A percentile compares a stretch with the other conserved stretches of the same genome.
Conservation (phyloP, 192 early-diverging fungal species). For the Coemansia sp. region DNA sequence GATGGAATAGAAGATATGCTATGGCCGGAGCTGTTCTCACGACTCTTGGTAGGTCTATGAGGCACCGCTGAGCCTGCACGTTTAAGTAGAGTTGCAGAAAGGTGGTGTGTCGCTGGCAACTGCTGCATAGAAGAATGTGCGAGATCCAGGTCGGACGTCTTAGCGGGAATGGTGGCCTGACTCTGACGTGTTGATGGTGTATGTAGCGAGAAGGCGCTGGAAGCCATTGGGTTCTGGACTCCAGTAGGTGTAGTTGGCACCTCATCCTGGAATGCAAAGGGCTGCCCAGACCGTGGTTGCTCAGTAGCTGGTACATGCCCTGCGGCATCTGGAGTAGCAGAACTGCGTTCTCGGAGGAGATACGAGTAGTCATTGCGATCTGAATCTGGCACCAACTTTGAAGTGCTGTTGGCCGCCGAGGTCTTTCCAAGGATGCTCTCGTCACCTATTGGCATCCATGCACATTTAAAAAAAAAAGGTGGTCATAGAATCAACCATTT, state of each 20-base stretch:
- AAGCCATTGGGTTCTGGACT: constrained; percentile 5
- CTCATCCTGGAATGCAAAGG: constrained; percentile 34
- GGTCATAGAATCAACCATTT: background rate
- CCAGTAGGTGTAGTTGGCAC: background rate
- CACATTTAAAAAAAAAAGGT: background rate
- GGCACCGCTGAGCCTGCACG: constrained; percentile 38
- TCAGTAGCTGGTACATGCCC: constrained; percentile 9
- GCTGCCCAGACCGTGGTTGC: constrained; percentile 34
- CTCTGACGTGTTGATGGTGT: constrained; percentile 34
- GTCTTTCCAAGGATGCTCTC: background rate
- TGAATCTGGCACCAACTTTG: constrained; percentile 7
- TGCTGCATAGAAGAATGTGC: constrained; percentile 19
- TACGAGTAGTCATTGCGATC: constrained; percentile 53
- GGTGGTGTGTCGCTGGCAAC: background rate
- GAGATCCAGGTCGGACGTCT: constrained; percentile 1
- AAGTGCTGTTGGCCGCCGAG: constrained; percentile 18
- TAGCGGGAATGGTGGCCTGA: constrained; percentile 23
- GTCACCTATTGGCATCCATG: background rate
- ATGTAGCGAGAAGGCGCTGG: constrained; percentile 21
- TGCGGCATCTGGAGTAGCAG: constrained; percentile 15
- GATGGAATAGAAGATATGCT: constrained; percentile 21
- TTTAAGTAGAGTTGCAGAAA: constrained; percentile 24
- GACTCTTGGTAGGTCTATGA: constrained; percentile 16
- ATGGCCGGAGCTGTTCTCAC: constrained; percentile 2
- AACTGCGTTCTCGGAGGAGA: constrained; percentile 39